Conservation (phyloP, 805 yeast species). For the Lipomyces mesembrius region DNA sequence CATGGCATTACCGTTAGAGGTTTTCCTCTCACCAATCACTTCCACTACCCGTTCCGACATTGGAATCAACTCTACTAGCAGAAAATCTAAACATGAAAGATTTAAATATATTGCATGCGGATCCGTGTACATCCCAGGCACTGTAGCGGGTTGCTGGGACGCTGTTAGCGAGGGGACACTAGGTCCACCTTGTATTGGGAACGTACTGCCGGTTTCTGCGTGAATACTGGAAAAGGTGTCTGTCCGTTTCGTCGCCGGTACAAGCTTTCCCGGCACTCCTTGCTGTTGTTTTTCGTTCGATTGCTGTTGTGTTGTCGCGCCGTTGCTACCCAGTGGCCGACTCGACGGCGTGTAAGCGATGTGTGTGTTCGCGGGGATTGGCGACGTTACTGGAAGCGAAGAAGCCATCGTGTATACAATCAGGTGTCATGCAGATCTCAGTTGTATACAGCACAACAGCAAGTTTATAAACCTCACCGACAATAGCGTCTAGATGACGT, state of each 20-base stretch:
- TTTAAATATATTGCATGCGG: slow-evolving; percentile 52
- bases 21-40: slow-evolving; percentile 43
- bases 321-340: not conserved
- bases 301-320: not conserved
- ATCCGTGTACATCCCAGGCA: slow-evolving; percentile 28
- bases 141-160: not conserved
- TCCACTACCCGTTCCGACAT: slow-evolving; percentile 66
- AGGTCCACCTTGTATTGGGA: not conserved
- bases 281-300: not conserved
- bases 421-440: not conserved
- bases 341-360: not conserved
- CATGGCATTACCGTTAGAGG: slow-evolving; percentile 1
- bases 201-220: too few species aligned
- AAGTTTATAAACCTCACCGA: not conserved
- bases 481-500: not conserved
- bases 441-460: not conserved
- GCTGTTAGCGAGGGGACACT: not conserved
- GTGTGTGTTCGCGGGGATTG: not conserved
- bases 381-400: not conserved
- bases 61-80: slow-evolving; percentile 79
- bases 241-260: not conserved
- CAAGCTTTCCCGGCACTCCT: not conserved
- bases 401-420: not conserved
- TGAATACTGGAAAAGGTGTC: too few species aligned
- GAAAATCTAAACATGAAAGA: slow-evolving; percentile 60